phyloP scores from a whole-genome alignment of 768 basidiomycete species.

The Psilocybe subaeruginosa region DNA sequence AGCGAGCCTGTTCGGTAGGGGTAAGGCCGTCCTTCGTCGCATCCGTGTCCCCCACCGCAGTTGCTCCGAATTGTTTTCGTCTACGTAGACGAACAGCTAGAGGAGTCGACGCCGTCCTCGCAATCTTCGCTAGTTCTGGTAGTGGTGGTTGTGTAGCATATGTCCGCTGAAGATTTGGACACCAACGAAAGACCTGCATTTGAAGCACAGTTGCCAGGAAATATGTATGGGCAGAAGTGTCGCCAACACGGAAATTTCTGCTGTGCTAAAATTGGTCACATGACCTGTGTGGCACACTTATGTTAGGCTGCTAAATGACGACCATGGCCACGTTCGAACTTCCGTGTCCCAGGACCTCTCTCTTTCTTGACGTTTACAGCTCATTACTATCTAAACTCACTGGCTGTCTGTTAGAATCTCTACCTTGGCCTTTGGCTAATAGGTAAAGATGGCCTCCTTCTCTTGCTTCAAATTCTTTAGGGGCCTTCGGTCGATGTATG shows the following conservation, averaged over 20 bases:
- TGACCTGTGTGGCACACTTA: background rate
- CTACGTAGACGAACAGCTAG: constrained; percentile 75
- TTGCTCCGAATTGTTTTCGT: constrained; percentile 46
- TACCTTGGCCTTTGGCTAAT: constrained; percentile 22
- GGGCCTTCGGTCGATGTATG: constrained; percentile 53
- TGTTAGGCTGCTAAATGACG: background rate
- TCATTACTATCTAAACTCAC: constrained; percentile 7
- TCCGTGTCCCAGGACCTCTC: background rate
- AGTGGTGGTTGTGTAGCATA: constrained; percentile 43
- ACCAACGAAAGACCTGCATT: constrained; percentile 39
- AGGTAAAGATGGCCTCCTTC: constrained; percentile 39
- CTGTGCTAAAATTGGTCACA: background rate
- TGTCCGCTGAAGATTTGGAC: constrained; percentile 31
- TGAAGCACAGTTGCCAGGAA: constrained; percentile 1
- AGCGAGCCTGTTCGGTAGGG: constrained; percentile 64
- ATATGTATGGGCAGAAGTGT: constrained; percentile 3
- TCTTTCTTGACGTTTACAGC: constrained; percentile 7
- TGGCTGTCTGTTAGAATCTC: constrained; percentile 1
- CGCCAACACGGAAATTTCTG: constrained; percentile 22
- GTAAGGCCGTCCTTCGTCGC: constrained; percentile 60
- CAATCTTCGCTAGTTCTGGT: constrained; percentile 48
- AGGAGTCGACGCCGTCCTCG: constrained; percentile 73
- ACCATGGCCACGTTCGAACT: background rate
- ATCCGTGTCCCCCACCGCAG: constrained; percentile 41
- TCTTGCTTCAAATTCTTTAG: constrained; percentile 49